Base-by-base conservation (phyloP, 2,329 filamentous ascomycete species). In the Colletotrichum brevisporum region DNA sequence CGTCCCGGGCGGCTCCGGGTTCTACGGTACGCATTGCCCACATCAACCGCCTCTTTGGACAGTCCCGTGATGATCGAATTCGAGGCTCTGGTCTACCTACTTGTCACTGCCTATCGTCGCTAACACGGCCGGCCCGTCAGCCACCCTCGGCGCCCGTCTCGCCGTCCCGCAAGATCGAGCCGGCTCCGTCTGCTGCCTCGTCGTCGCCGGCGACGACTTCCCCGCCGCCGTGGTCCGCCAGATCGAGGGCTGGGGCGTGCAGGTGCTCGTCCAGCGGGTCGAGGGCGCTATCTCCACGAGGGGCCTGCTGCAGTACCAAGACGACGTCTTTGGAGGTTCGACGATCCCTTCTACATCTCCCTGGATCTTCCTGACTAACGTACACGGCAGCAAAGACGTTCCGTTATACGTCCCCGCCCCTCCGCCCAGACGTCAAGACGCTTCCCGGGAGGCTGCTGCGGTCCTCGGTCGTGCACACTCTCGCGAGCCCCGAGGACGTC, bases 91-190 rank as follows among this genome's bases (percentile, higher is more conserved):
- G 27, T 31, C 27, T 31, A 9, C 27, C 8, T 3, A 21, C 21
- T 3, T 21, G 3, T 31, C 27, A 4, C 1, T 31, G 8, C 27
- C 26, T 4, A 6, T 27, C 26, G 8, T 31, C 15, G 39, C 41
- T 43, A 16, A 43, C 41, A 43, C 6, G 15, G 12, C 4, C 31
- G 9, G 2, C 5, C 4, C 16, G 15, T 16, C 45, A 70, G 68
- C 53, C 43, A 68, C 68, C 3, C 64, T 68, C 18, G 68, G 68
- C 31, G 64, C 68, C 9, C 58, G 64, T 3, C 59, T 70, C 21
- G 68, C 57, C 5, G 59, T 70, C 4, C 50, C 54, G 8, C 24
- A 45, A 26, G 41, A 24, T 16, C 48, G 56, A 10, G 39, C 58
- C 50, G 36, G 15, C 48, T 27, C 59, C 0, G 12, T 70, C 1